These are phyloP conservation scores for Pestalotiopsis sp. DNA, from an alignment of 2,329 filamentous ascomycete species.

Conservation along the genomic window DNA sequence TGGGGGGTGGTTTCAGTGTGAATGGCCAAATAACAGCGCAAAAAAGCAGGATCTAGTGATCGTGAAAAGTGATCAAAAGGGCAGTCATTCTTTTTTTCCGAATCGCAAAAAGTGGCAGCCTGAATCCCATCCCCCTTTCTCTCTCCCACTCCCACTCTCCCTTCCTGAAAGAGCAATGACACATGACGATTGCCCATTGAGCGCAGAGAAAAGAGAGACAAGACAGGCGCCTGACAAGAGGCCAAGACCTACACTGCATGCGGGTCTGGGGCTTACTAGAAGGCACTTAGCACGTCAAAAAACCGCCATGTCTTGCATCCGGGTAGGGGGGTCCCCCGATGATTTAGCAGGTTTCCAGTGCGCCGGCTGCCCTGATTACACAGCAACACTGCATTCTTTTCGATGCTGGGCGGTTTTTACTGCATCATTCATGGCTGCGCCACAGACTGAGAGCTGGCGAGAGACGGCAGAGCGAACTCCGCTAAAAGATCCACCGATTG, in stretches of 20 bases:
- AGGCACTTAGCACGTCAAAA: background rate
- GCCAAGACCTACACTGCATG: background rate
- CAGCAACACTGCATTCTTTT: background rate
- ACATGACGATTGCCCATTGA: background rate
- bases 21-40: no score
- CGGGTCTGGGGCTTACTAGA: background rate
- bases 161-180: background rate
- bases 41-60: background rate
- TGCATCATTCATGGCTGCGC: background rate
- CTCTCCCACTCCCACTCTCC: background rate
- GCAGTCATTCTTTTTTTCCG: background rate
- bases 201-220: background rate
- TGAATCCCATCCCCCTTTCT: background rate
- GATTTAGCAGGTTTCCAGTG: background rate
- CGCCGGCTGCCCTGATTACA: background rate
- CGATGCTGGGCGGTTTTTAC: background rate
- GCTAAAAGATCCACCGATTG: background rate
- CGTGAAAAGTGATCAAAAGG: background rate
- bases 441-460: background rate
- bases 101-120: background rate
- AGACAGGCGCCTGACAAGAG: background rate
- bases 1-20: no score
- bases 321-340: background rate
- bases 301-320: background rate
- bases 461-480: background rate